phyloP scores from a whole-genome alignment of 495 filamentous ascomycete species.

The Neurospora tetrasperma region DNA sequence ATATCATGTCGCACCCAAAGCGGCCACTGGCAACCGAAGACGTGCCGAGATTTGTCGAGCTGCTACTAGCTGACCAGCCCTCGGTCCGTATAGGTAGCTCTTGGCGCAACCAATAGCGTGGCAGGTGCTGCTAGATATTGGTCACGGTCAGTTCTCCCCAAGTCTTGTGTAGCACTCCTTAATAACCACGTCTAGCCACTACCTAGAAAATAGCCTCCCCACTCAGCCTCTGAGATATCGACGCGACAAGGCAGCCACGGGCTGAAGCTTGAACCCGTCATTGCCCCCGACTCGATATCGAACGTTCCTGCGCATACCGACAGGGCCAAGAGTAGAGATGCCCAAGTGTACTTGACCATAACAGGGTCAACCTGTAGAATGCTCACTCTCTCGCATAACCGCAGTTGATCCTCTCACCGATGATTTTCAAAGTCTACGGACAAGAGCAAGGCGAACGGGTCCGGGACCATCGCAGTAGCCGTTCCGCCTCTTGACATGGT shows the following conservation, averaged over 20 bases:
- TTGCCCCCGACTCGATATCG: neutral
- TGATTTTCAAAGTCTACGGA: neutral
- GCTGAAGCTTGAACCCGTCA: neutral
- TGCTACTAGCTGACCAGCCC: neutral
- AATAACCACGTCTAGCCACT: neutral
- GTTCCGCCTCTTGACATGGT: neutral
- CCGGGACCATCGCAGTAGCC: neutral
- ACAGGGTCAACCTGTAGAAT: neutral
- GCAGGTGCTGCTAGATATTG: neutral
- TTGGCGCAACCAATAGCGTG: neutral
- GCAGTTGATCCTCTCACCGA: neutral
- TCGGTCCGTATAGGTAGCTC: neutral
- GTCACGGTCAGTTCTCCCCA: neutral
- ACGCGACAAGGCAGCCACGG: neutral
- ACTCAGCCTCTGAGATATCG: neutral
- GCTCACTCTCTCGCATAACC: neutral
- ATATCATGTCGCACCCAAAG: neutral
- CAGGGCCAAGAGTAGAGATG: neutral
- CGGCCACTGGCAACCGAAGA: neutral
- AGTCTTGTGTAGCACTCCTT: neutral
- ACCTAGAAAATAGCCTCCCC: neutral
- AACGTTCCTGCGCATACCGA: neutral
- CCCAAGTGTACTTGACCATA: neutral
- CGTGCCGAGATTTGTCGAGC: neutral
- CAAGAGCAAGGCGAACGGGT: neutral